Evolutionary conservation across 1,284 basidiomycete species (phyloP), one percentile per base, ranked within the genome.

Genomic region (Ganoderma leucocontextum): DNA sequence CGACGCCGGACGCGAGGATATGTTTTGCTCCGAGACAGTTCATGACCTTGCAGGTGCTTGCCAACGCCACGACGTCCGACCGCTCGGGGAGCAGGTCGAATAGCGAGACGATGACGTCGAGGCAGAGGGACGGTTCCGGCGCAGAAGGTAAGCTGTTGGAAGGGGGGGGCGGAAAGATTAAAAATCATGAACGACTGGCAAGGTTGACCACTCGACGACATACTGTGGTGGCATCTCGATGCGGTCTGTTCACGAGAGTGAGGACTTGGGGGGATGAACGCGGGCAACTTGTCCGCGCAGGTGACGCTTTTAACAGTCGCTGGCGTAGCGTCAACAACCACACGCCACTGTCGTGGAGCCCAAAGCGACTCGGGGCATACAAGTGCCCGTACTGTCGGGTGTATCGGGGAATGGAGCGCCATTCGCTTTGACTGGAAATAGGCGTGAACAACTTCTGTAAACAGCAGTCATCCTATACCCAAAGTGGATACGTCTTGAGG

Each of bases 91-190:
- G 38, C 10, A 41, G 39, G n/a, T 39, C 38, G 38, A 60, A 60
- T n/a, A 60, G 58, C 58, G 13, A 13, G n/a, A 41, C 22, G 38
- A 41, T 13, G 22, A 60, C 19, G 38, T 60, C 58, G 58, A 60
- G 22, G 29, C 52, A 55, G 13, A 35, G 33, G 6, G 29, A 29
- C 15, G 52, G 52, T 29, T 35, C 52, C 25, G 1, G 47, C 47
- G 13, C 4, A 25, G 47, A 25, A 12, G 8, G 4, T 19, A 49
- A 9, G 47, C 10, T 25, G 47, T 10, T 49, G 4, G 47, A 22
- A 49, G 12, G 10, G n/a, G 17, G 5, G 5, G 10, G 22, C 2
- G 22, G 7, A 1, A 8, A 47, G 4, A 12, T 49, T 5, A 49
- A 10, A 12, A n/a, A 49, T 47, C 44, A 47, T 10, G 44, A 10